Evolutionary conservation across 1,284 basidiomycete species (phyloP).

Genomic region (Pterula multifida): DNA sequence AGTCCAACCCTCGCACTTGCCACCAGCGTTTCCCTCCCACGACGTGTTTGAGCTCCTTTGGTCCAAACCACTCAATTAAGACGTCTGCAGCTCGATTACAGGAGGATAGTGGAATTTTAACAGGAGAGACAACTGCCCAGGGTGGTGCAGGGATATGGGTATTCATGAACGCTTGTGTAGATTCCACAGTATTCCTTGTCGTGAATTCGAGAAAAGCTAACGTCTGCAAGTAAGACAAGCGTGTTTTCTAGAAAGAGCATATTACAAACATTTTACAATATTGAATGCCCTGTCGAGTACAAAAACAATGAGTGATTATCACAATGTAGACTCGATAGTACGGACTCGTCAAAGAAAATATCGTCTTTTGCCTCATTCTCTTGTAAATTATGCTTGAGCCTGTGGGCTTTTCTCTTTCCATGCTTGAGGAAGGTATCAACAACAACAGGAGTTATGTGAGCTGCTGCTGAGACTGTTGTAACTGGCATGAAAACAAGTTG

Average conservation of each 20-base stretch:
- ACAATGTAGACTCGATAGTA: constrained; percentile 1
- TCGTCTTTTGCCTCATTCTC: constrained; percentile 34
- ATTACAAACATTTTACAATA: constrained; percentile 37
- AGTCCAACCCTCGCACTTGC: constrained; percentile 63
- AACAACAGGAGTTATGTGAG: constrained; percentile 34
- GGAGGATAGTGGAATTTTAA: constrained; percentile 49
- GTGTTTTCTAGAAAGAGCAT: too few species aligned
- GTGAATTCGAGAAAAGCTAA: not conserved
- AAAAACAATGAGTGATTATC: not conserved
- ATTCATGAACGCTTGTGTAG: constrained; percentile 55
- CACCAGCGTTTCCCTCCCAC: constrained; percentile 81
- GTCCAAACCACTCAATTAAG: constrained; percentile 70
- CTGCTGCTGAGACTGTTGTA: constrained; percentile 36
- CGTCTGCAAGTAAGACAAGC: too few species aligned
- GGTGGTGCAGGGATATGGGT: constrained; percentile 70
- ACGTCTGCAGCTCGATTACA: constrained; percentile 63
- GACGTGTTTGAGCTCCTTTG: constrained; percentile 56
- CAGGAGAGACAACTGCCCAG: constrained; percentile 61
- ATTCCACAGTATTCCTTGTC: constrained; percentile 28
- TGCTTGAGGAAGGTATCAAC: constrained; percentile 47
- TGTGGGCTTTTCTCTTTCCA: constrained; percentile 32
- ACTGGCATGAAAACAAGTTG: constrained; percentile 29
- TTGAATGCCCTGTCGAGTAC: constrained; percentile 46
- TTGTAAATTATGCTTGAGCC: constrained; percentile 22
- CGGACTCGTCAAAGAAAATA: constrained; percentile 51